Evolutionary conservation across 495 filamentous ascomycete species (phyloP).

Genomic region (Pyrenula massariospora): DNA sequence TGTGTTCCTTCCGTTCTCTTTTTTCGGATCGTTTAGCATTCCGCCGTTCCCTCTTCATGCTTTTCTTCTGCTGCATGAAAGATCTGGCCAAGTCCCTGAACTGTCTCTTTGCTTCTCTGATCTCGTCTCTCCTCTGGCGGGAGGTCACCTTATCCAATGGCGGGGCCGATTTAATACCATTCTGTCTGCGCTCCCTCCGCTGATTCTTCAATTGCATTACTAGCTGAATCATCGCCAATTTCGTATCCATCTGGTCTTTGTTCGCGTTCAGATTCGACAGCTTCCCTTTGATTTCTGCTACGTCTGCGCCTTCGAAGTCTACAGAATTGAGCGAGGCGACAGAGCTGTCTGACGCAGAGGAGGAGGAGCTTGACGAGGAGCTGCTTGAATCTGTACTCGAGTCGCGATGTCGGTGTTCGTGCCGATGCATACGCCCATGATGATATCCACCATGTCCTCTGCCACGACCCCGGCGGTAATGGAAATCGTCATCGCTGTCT

Average conservation of each 20-base stretch:
- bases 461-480: neutral
- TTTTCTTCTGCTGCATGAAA: neutral
- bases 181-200: neutral
- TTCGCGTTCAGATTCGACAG: neutral
- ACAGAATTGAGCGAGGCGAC: neutral
- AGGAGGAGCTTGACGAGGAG: neutral
- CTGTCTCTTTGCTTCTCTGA: neutral
- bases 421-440: neutral
- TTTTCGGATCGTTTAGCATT: neutral
- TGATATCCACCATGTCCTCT: neutral
- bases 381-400: neutral
- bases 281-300: neutral
- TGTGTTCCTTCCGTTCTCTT: neutral
- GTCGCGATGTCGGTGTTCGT: neutral
- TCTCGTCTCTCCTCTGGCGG: neutral
- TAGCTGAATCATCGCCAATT: neutral
- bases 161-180: neutral
- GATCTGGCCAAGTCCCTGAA: neutral
- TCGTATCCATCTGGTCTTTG: neutral
- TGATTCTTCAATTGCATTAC: neutral
- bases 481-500: neutral
- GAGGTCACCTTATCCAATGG: neutral
- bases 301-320: neutral
- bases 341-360: neutral
- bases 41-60: neutral